Evolutionary conservation across 2,329 filamentous ascomycete species (phyloP).

Genomic region (Aureobasidium sp.): DNA sequence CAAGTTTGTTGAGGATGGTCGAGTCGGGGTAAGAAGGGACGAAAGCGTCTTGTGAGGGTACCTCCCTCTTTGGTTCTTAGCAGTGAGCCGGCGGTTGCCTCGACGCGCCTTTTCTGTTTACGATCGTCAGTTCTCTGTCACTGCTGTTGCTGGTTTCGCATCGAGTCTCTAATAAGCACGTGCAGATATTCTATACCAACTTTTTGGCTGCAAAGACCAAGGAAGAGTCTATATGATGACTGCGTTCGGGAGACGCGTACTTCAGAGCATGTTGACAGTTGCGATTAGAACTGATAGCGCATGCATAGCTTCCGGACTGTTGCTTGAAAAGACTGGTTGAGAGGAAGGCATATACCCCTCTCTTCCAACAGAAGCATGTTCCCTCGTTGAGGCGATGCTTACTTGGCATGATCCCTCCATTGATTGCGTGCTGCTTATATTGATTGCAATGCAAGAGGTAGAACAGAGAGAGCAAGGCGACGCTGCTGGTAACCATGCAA

Average conservation of each 20-base stretch:
- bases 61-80: neutral
- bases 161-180: neutral
- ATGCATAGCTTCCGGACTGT: neutral
- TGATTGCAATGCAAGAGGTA: neutral
- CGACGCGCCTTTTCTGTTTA: neutral
- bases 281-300: neutral
- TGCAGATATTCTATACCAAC: neutral
- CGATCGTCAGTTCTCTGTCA: neutral
- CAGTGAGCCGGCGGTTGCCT: neutral
- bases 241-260: conserved; percentile 1
- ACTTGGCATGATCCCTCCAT: neutral
- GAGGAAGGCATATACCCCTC: neutral
- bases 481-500: neutral
- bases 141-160: neutral
- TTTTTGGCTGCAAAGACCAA: neutral
- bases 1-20: conserved; percentile 2
- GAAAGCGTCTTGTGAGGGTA: neutral
- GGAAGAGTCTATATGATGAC: neutral
- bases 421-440: neutral
- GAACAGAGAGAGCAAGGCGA: neutral
- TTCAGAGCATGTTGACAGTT: neutral
- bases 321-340: neutral
- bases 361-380: neutral
- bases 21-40: neutral
- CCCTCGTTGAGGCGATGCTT: neutral